These are phyloP conservation scores for Gossypium davidsonii DNA, from an alignment of 441 rosid species.

Conservation along the genomic window DNA sequence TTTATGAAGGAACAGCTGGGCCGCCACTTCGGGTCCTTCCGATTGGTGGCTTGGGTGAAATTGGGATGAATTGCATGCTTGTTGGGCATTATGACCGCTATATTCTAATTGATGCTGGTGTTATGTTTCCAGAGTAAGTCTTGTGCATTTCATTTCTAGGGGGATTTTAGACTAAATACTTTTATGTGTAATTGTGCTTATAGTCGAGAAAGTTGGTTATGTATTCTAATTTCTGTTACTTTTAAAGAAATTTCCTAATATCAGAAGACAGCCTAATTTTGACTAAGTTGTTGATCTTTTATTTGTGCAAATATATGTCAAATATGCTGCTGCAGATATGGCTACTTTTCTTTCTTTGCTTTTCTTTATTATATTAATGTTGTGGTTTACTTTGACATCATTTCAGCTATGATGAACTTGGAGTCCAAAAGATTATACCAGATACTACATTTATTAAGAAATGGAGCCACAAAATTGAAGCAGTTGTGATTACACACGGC, in stretches of 20 bases:
- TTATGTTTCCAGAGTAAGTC: slow-evolving; percentile 97
- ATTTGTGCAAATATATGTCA: background rate
- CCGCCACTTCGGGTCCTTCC: slow-evolving; percentile 96
- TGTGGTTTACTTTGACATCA: slow-evolving; percentile 12
- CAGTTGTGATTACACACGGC: slow-evolving; percentile 93
- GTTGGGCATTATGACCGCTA: slow-evolving; percentile 92
- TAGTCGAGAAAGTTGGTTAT: background rate
- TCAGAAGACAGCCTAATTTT: background rate
- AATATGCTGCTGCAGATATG: background rate
- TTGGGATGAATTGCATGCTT: slow-evolving; percentile 99
- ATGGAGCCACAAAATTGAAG: slow-evolving; percentile 96
- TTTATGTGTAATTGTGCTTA: background rate
- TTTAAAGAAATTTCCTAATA: background rate
- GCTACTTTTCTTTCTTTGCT: slow-evolving; percentile 6
- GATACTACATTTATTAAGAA: slow-evolving; percentile 88
- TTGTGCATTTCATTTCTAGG: background rate
- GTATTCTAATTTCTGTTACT: background rate
- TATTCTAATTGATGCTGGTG: slow-evolving; percentile 85
- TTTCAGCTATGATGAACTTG: slow-evolving; percentile 88
- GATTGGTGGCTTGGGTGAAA: slow-evolving; percentile 95
- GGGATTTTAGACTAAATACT: slow-evolving; percentile 1
- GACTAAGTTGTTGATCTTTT: background rate
- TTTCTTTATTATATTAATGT: background rate
- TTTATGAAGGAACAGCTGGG: slow-evolving; percentile 83
- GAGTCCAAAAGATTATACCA: slow-evolving; percentile 87